phyloP scores from a whole-genome alignment of 805 yeast genomes.

The Starmerella bombi region DNA sequence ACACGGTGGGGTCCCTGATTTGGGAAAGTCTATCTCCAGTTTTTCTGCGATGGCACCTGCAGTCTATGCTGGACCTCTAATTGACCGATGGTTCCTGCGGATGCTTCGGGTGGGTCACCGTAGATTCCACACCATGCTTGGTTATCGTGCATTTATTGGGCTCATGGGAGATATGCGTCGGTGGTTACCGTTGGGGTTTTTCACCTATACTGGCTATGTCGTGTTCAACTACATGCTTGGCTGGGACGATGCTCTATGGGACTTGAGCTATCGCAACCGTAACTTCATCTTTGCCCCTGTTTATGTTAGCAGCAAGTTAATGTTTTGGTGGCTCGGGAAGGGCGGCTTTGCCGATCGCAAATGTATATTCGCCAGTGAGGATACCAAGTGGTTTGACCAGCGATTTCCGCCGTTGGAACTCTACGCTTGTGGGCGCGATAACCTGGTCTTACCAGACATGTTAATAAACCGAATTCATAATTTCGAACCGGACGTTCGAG shows the following conservation, averaged over 20 bases:
- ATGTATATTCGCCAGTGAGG: conserved; percentile 42
- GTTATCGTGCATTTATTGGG: conserved; percentile 67
- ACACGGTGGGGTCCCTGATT: conserved; percentile 26
- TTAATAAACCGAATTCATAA: conserved; percentile 50
- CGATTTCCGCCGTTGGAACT: conserved; percentile 48
- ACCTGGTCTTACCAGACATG: conserved; percentile 60
- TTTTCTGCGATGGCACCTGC: conserved; percentile 85
- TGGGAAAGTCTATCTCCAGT: conserved; percentile 45
- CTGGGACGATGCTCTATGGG: conserved; percentile 77
- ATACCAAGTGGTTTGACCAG: conserved; percentile 29
- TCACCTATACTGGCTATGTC: conserved; percentile 53
- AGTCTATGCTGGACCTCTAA: conserved; percentile 66
- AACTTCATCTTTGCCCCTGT: conserved; percentile 81
- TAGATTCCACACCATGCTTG: conserved; percentile 40
- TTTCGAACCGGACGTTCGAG: conserved; percentile 34
- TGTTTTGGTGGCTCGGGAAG: conserved; percentile 83
- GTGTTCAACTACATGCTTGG: conserved; percentile 80
- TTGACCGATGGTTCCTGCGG: conserved; percentile 37
- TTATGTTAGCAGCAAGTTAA: conserved; percentile 60
- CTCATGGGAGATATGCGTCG: conserved; percentile 49
- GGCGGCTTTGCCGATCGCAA: conserved; percentile 39
- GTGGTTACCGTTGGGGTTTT: conserved; percentile 38
- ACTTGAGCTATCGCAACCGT: conserved; percentile 47
- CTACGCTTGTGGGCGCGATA: conserved; percentile 61
- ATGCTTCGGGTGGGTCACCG: conserved; percentile 22